Base-by-base conservation (phyloP, 164 flowering plant species). In the Paratinospora sagittata region DNA sequence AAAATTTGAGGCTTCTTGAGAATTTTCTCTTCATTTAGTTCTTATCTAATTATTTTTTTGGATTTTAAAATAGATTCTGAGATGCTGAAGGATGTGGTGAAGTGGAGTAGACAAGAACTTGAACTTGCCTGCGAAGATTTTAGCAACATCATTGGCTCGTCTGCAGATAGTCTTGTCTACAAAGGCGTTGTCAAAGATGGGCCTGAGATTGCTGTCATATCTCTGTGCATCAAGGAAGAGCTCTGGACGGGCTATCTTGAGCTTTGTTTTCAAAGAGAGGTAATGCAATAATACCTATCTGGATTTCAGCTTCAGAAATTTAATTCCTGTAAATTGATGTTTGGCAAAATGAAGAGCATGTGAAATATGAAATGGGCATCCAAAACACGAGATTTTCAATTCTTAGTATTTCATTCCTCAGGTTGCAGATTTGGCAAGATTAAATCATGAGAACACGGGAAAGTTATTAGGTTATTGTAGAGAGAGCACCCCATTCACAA, bases 111-210 rank as follows among this genome's bases (percentile, higher is more conserved):
- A 72, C 92, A 90, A 77, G 98, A 90, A 58, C 97, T 95, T 69
- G 98, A 95, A 85, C 88, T 90, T 43, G 97, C 98, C 2, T 95
- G 98, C 77, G 98, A 92, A 84, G 98, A 95, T 80, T 95, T 95
- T 77, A 92, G 98, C 84, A 95, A 95, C 80, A 92, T 95, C 14
- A 95, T 95, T 74, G 98, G 93, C 72, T 87, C 96, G 60, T 95
- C 97, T n/a, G 85, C 92, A 9, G 97, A 92, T 69, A 92, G 97
- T 78, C 68, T 87, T 36, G 87, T 90, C 33, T 95, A 95, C 77
- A 95, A 95, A 74, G 98, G 98, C 39, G 89, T 75, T 62, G 78
- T 88, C 72, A 95, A 89, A 77, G 91, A 85, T 69, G 96, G 98
- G 49, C 89, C 90, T 23, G 98, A 95, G 77, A 88, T 92, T 79